phyloP scores from a whole-genome alignment of 441 rosid genomes.

The Eruca vesicaria region DNA sequence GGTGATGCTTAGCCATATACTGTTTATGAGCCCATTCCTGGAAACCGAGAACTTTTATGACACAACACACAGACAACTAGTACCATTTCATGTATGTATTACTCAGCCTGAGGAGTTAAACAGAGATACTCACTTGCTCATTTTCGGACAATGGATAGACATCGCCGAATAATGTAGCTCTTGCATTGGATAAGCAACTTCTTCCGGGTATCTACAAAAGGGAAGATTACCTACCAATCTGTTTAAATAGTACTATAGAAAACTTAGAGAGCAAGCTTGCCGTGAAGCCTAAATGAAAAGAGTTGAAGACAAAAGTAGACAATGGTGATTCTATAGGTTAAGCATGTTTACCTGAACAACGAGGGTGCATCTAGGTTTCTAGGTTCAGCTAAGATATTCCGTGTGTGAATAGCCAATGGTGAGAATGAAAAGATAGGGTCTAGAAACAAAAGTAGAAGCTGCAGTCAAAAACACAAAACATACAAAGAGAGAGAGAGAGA shows the following conservation, averaged over 20 bases:
- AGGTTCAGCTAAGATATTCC: slow-evolving; percentile 84
- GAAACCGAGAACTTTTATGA: slow-evolving; percentile 13
- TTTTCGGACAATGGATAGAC: slow-evolving; percentile 77
- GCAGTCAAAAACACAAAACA: background rate
- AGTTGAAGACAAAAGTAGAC: background rate
- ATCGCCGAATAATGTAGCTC: slow-evolving; percentile 90
- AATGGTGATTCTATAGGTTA: background rate
- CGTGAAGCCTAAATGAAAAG: background rate
- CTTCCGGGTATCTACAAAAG: slow-evolving; percentile 78
- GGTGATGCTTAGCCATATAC: slow-evolving; percentile 82
- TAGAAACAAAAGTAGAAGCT: slow-evolving; percentile 25
- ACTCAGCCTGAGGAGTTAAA: too few relatives aligned
- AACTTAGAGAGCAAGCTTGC: background rate
- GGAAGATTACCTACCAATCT: background rate
- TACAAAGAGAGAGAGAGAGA: background rate
- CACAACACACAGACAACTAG: too few relatives aligned
- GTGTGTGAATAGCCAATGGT: slow-evolving; percentile 86
- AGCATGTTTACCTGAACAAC: slow-evolving; percentile 70
- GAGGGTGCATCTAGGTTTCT: slow-evolving; percentile 84
- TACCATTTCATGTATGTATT: background rate
- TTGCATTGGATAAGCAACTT: slow-evolving; percentile 95
- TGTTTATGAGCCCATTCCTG: slow-evolving; percentile 96
- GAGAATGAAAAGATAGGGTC: slow-evolving; percentile 94
- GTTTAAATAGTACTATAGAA: background rate
- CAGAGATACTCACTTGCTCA: slow-evolving; percentile 53